These are phyloP conservation scores for Tolypocladium tropicale DNA, from an alignment of 2,329 filamentous ascomycete species.

Conservation along the genomic window DNA sequence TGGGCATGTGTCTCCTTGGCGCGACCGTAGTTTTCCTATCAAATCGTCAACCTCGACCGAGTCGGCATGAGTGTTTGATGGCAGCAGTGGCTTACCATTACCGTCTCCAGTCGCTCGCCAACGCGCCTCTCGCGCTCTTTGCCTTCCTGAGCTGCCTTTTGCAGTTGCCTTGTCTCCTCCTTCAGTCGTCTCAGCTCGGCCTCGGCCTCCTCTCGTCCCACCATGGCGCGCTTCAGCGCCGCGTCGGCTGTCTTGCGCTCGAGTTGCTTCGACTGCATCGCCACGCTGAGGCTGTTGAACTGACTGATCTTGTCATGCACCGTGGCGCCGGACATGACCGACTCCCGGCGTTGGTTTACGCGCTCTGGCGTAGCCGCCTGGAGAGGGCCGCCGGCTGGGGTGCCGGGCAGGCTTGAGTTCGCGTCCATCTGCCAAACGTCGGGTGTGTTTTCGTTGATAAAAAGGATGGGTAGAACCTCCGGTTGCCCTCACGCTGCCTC, in stretches of 20 bases:
- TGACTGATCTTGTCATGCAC: constrained; percentile 61
- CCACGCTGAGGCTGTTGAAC: constrained; percentile 59
- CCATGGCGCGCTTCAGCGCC: constrained; percentile 54
- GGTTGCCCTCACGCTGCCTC: not conserved
- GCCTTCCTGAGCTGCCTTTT: constrained; percentile 52
- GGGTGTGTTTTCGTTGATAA: not conserved
- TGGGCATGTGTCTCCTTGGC: constrained; percentile 60
- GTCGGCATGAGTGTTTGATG: not conserved
- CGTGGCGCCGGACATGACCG: constrained; percentile 30
- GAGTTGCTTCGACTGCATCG: constrained; percentile 47
- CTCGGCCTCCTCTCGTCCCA: constrained; percentile 63
- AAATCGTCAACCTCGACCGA: not conserved
- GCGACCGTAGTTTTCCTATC: constrained; percentile 58
- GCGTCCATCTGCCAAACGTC: constrained; percentile 25
- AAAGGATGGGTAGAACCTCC: not conserved
- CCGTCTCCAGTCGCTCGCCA: constrained; percentile 54
- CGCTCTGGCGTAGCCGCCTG: constrained; percentile 54
- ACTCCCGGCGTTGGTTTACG: constrained; percentile 38
- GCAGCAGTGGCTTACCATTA: constrained; percentile 46
- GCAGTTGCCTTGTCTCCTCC: constrained; percentile 48
- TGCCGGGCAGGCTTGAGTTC: constrained; percentile 39
- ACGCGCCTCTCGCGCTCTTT: constrained; percentile 56
- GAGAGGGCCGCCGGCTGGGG: constrained; percentile 43
- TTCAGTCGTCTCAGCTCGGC: constrained; percentile 52
- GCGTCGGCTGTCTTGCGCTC: constrained; percentile 57